Conservation (phyloP, 2,329 filamentous ascomycete species). For the Lachnellula occidentalis region DNA sequence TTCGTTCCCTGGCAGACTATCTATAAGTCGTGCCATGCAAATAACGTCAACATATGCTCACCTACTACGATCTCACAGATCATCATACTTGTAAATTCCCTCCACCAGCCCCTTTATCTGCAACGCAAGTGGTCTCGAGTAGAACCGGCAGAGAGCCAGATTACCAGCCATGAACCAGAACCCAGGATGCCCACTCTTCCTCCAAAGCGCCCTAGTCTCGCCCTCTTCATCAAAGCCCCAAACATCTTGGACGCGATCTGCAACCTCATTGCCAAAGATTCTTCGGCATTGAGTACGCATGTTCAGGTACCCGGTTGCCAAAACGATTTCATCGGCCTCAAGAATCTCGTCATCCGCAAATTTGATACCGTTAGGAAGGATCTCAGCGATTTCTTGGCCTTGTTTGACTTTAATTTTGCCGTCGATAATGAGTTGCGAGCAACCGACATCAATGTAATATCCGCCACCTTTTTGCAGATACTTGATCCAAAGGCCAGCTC, state of each 20-base stretch:
- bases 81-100: conserved; percentile 30
- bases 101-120: conserved; percentile 43
- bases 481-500: conserved; percentile 49
- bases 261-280: conserved; percentile 46
- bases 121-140: conserved; percentile 41
- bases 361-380: conserved; percentile 34
- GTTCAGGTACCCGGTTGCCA: conserved; percentile 46
- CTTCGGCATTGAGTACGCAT: conserved; percentile 46
- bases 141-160: conserved; percentile 42
- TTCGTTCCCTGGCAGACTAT: too few relatives aligned
- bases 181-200: conserved; percentile 41
- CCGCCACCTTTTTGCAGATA: conserved; percentile 56
- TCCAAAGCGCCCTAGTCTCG: conserved; percentile 42
- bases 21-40: too few relatives aligned
- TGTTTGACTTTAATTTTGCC: conserved; percentile 49
- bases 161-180: conserved; percentile 51
- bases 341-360: conserved; percentile 42
- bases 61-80: conserved; percentile 2
- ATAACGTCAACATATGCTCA: too few relatives aligned
- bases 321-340: conserved; percentile 47
- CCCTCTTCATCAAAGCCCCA: conserved; percentile 46
- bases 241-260: conserved; percentile 42
- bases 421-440: conserved; percentile 45
- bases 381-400: conserved; percentile 40
- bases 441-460: conserved; percentile 54